These are phyloP conservation scores for Lachnellula subtilissima DNA, from an alignment of 2,329 filamentous ascomycete genomes.

Conservation along the genomic window DNA sequence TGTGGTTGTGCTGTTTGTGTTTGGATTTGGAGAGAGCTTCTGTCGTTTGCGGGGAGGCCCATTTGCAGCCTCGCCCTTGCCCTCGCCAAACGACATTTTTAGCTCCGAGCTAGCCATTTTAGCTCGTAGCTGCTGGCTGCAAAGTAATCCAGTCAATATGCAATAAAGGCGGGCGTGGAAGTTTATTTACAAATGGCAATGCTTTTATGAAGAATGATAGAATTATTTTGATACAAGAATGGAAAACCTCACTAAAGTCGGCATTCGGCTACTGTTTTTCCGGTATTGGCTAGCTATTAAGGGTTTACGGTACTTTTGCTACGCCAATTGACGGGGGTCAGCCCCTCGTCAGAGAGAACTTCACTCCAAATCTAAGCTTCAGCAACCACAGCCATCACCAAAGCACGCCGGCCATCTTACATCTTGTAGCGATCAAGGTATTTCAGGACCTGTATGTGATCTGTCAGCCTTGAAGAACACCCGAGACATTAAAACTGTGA, in stretches of 20 bases:
- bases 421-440: neutral
- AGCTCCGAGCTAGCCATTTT: conserved; percentile 18
- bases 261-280: neutral
- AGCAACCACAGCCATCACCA: neutral
- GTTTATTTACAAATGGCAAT: neutral
- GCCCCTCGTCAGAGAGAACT: neutral
- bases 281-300: neutral
- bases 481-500: too few species aligned
- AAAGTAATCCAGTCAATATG: neutral
- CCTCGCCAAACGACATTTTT: neutral
- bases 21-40: conserved; percentile 11
- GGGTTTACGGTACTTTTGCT: neutral
- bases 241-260: neutral
- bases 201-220: neutral
- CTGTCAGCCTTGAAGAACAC: too few species aligned
- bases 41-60: conserved; percentile 21
- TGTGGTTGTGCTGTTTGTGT: neutral
- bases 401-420: neutral
- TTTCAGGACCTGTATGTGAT: conserved; percentile 1
- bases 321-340: too few species aligned
- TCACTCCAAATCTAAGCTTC: neutral
- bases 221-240: neutral
- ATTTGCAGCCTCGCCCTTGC: neutral
- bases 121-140: neutral
- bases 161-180: neutral